Evolutionary conservation across 2,329 filamentous ascomycete species (phyloP), one percentile per base, ranked within the genome.

Genomic region (Fusarium sp.): DNA sequence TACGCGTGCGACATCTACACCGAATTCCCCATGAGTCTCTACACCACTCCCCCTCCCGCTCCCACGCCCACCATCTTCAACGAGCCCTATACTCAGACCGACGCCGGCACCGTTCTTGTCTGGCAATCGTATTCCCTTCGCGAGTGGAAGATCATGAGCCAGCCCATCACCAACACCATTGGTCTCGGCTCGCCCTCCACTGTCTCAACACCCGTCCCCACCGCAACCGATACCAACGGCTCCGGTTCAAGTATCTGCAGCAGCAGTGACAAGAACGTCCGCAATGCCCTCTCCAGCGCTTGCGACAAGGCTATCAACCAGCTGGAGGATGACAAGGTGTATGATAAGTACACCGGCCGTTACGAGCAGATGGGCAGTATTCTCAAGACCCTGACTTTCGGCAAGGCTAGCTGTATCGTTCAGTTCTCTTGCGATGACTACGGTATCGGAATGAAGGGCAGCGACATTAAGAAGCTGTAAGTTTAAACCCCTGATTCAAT

Each of bases 391-490:
- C 14, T 64, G 1, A 64, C 42, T 3, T 57, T 64, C 2, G 51
- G 61, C 1, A 40, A 65, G 16, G 61, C 61, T 7, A 40, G 61
- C 4, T 65, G 61, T 1, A 65, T 45, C 9, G 44, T 65, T 2
- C 61, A 65, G n/a, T 65, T 49, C 13, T 49, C 59, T 2, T 65
- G 61, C 6, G 60, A 65, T 14, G 61, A 65, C 6, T 65, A 65
- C 4, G 60, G 45, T 7, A 64, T 64, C 12, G 61, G 59, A 4
- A 65, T 65, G 61, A 65, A 65, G 45, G 61, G 61, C 7, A 65
- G 25, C 1, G 61, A 65, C 2, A 65, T 65, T 1, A 65, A 65
- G 22, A 40, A 49, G 7, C 30, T 65, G 61, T 65, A 65, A 65
- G 61, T 64, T 49, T 18, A 2, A n/a, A 22, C 6, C 12, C 6